Percentiles rank a stretch among this genome's conserved stretches.
phyloP scores from a whole-genome alignment of 2,329 filamentous ascomycete genomes.

The Apiospora koreana region DNA sequence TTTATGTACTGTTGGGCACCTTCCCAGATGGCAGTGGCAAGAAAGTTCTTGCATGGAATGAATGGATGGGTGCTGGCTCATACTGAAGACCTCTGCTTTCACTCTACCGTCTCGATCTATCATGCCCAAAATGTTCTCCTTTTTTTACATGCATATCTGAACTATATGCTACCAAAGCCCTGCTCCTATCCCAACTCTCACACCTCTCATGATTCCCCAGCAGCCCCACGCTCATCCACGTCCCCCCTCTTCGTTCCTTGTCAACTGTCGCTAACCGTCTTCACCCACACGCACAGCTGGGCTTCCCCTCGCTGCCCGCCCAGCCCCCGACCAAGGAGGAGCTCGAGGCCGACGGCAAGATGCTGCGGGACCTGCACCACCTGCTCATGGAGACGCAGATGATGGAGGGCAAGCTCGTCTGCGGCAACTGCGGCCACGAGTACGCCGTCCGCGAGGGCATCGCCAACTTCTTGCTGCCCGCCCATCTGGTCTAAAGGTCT shows the following conservation, averaged over 20 bases:
- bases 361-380: constrained; percentile 75
- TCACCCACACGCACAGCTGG: constrained; percentile 56
- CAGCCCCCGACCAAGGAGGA: constrained; percentile 63
- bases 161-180: background rate
- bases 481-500: constrained; percentile 70
- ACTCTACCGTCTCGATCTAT: background rate
- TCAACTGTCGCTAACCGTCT: background rate
- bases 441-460: constrained; percentile 96
- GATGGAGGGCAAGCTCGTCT: constrained; percentile 83
- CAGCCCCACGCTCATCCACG: no score
- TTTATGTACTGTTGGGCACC: no score
- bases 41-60: background rate
- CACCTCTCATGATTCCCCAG: background rate
- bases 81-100: background rate
- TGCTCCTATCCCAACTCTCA: background rate
- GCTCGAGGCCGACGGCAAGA: constrained; percentile 66
- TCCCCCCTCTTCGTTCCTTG: background rate
- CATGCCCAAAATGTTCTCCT: background rate
- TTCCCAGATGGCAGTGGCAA: background rate
- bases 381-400: constrained; percentile 89
- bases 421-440: constrained; percentile 88
- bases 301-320: constrained; percentile 72
- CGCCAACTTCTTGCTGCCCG: constrained; percentile 92
- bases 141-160: background rate
- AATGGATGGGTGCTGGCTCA: background rate